Percentiles rank a stretch among this genome's conserved stretches.
Evolutionary conservation across 1,284 basidiomycete species (phyloP).

Genomic region (Ceratobasidium theobromae): DNA sequence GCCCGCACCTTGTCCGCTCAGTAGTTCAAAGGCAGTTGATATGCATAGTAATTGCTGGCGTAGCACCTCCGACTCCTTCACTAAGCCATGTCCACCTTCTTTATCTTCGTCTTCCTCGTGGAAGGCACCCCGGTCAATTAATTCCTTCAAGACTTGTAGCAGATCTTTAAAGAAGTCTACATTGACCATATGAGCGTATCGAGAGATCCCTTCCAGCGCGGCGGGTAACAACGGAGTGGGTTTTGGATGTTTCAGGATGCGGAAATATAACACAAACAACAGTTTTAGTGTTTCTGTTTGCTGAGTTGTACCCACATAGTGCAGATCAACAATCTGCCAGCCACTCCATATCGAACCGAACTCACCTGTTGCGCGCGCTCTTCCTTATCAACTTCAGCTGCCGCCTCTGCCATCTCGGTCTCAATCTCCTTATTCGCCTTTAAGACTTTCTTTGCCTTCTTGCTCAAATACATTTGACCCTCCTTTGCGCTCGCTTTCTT

Average conservation of each 20-base stretch:
- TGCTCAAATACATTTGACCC: constrained; percentile 76
- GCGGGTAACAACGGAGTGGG: constrained; percentile 82
- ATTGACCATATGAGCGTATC: constrained; percentile 95
- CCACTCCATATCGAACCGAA: too few species aligned
- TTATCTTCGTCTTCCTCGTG: constrained; percentile 41
- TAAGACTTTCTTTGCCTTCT: constrained; percentile 77
- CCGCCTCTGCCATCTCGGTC: constrained; percentile 90
- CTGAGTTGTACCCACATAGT: constrained; percentile 51
- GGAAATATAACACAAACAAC: constrained; percentile 96
- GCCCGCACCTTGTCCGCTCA: constrained; percentile 85
- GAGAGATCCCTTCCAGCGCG: constrained; percentile 88
- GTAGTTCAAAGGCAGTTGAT: constrained; percentile 92
- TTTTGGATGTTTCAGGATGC: constrained; percentile 87
- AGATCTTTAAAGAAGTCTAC: constrained; percentile 99
- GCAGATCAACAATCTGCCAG: too few species aligned
- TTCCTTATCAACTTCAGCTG: constrained; percentile 91
- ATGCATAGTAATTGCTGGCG: constrained; percentile 82
- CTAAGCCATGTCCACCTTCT: constrained; percentile 47
- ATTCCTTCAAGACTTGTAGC: constrained; percentile 79
- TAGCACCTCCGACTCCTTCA: constrained; percentile 42
- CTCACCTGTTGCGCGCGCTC: constrained; percentile 77
- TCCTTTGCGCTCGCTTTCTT: constrained; percentile 57
- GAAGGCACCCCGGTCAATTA: constrained; percentile 55
- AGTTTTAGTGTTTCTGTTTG: constrained; percentile 99
- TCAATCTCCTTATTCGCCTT: constrained; percentile 85